phyloP scores from a whole-genome alignment of 345 rosid genomes.

The Rubroshorea leprosula region DNA sequence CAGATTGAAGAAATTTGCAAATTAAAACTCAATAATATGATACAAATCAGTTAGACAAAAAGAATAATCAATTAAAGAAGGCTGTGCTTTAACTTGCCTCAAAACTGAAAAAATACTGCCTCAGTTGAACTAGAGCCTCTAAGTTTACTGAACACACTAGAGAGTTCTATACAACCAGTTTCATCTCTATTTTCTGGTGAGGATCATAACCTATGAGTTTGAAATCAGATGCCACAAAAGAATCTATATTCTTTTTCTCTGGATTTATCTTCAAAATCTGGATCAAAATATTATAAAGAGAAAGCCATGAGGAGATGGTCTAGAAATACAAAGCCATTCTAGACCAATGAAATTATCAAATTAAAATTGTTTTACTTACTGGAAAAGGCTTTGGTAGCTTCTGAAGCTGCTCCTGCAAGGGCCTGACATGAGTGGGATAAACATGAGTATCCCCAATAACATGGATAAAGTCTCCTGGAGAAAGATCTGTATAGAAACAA shows the following conservation, averaged over 20 bases:
- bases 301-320: not conserved
- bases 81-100: slow-evolving; percentile 24
- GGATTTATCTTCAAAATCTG: slow-evolving; percentile 86
- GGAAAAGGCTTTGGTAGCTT: slow-evolving; percentile 92
- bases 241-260: slow-evolving; percentile 74
- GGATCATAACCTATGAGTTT: slow-evolving; percentile 84
- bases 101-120: slow-evolving; percentile 28
- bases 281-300: slow-evolving; percentile 15
- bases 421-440: slow-evolving; percentile 67
- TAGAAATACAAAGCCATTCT: not conserved
- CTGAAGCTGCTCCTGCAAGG: slow-evolving; percentile 85
- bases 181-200: slow-evolving; percentile 86
- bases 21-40: not conserved
- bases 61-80: not conserved
- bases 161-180: slow-evolving; percentile 65
- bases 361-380: slow-evolving; percentile 39
- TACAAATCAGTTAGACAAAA: not conserved
- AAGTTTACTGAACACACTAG: slow-evolving; percentile 16
- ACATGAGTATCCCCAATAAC: slow-evolving; percentile 90
- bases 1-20: too few relatives aligned
- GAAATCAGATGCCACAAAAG: slow-evolving; percentile 71
- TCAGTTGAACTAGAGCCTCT: slow-evolving; percentile 16
- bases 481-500: slow-evolving; percentile 49
- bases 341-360: not conserved
- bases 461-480: slow-evolving; percentile 82